Evolutionary conservation across 2,329 filamentous ascomycete species (phyloP).

Genomic region (Chaetomiaceae sp.): DNA sequence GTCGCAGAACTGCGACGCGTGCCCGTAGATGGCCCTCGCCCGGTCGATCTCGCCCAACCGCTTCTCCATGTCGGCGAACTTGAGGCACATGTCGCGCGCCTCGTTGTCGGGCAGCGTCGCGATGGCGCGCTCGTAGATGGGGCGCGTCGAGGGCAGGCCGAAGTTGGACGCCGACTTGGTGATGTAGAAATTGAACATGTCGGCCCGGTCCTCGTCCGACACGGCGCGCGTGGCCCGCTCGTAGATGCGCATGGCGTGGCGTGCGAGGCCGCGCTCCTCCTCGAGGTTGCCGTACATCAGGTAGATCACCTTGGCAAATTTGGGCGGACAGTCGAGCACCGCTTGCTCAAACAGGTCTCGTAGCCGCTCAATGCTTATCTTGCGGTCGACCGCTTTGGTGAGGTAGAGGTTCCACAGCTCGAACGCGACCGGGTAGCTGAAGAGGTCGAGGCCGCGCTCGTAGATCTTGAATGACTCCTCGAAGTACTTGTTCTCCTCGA

Average conservation of each 20-base stretch:
- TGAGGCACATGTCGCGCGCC: conserved; percentile 96
- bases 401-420: conserved; percentile 98
- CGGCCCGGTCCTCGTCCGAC: conserved; percentile 84
- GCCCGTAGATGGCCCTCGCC: conserved; percentile 89
- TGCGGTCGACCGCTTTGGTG: conserved; percentile 92
- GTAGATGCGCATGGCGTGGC: conserved; percentile 98
- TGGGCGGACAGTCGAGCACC: conserved; percentile 86
- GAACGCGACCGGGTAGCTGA: conserved; percentile 96
- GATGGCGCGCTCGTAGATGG: conserved; percentile 95
- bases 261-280: conserved; percentile 87
- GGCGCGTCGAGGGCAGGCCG: conserved; percentile 84
- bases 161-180: conserved; percentile 98
- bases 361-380: conserved; percentile 89
- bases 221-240: conserved; percentile 94
- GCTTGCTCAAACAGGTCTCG: conserved; percentile 97
- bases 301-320: conserved; percentile 92
- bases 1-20: conserved; percentile 96
- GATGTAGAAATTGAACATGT: conserved; percentile 99
- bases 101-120: conserved; percentile 87
- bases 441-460: conserved; percentile 93
- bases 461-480: conserved; percentile 98
- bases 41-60: conserved; percentile 67
- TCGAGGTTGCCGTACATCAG: conserved; percentile 98
- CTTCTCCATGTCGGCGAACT: conserved; percentile 70
- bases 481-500: conserved; percentile 92